Conservation (phyloP, 2,329 filamentous ascomycete genomes). For the Aspergillus sp. region DNA sequence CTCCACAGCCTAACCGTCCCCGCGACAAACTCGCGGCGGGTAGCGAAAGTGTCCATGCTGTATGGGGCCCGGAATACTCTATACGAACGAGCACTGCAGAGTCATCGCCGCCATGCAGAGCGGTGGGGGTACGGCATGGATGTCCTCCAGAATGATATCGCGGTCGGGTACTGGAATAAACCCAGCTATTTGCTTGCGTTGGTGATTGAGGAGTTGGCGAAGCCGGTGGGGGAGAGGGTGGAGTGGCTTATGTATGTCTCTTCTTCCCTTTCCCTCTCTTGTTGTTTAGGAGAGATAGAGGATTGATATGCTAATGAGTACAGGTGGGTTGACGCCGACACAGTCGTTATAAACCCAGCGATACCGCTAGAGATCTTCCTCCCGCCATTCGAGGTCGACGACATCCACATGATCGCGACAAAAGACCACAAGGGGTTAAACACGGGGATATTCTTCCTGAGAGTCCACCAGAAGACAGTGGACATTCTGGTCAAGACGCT, state of each 20-base stretch:
- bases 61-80: constrained; percentile 32
- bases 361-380: constrained; percentile 33
- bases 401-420: constrained; percentile 31
- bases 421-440: constrained; percentile 35
- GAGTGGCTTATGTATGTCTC: constrained; percentile 38
- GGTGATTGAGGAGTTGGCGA: constrained; percentile 34
- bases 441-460: constrained; percentile 32
- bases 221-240: constrained; percentile 28
- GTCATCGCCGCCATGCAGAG: constrained; percentile 34
- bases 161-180: constrained; percentile 38
- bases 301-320: too few species aligned
- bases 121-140: constrained; percentile 37
- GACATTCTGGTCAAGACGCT: constrained; percentile 27
- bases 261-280: not conserved
- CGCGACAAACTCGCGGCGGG: not conserved
- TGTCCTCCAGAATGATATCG: constrained; percentile 32
- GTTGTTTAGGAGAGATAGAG: too few species aligned
- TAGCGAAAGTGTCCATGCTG: constrained; percentile 36
- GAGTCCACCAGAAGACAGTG: constrained; percentile 32
- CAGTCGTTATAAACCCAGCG: constrained; percentile 31
- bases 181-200: constrained; percentile 29
- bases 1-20: not conserved
- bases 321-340: constrained; percentile 36
- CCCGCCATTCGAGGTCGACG: constrained; percentile 26
- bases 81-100: constrained; percentile 37